Evolutionary conservation across 2,329 filamentous ascomycete species (phyloP).

Genomic region (Ophiostoma triangulosporum): DNA sequence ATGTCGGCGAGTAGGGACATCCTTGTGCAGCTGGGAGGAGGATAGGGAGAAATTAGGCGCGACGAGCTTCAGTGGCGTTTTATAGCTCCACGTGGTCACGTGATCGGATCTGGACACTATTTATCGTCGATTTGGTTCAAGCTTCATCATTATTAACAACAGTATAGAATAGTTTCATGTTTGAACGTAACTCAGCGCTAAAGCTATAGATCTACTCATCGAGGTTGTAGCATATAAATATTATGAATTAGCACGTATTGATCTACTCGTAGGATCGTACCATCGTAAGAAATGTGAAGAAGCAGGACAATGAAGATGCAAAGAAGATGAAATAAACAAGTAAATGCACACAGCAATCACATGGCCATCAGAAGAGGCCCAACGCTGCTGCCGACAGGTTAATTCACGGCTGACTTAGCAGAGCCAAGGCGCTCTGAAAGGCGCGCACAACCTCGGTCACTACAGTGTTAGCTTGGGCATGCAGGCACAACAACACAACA

Average conservation of each 20-base stretch:
- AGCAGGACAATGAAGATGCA: not conserved
- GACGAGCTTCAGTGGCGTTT: not conserved
- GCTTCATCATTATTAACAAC: no score
- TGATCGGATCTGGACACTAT: not conserved
- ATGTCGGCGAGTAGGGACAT: not conserved
- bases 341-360: not conserved
- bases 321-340: not conserved
- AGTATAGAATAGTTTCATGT: no score
- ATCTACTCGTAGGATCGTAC: not conserved
- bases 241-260: not conserved
- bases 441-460: constrained; percentile 46
- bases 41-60: not conserved
- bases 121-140: no score
- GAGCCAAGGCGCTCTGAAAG: constrained; percentile 47
- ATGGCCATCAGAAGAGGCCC: not conserved
- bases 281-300: not conserved
- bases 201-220: no score
- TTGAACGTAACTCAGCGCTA: no score
- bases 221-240: no score
- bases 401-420: constrained; percentile 30
- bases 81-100: not conserved
- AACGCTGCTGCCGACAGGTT: no score
- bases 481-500: not conserved
- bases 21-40: not conserved
- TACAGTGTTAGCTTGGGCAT: constrained; percentile 17